phyloP scores from a whole-genome alignment of 768 basidiomycete species.

The Leccinum variicolor region DNA sequence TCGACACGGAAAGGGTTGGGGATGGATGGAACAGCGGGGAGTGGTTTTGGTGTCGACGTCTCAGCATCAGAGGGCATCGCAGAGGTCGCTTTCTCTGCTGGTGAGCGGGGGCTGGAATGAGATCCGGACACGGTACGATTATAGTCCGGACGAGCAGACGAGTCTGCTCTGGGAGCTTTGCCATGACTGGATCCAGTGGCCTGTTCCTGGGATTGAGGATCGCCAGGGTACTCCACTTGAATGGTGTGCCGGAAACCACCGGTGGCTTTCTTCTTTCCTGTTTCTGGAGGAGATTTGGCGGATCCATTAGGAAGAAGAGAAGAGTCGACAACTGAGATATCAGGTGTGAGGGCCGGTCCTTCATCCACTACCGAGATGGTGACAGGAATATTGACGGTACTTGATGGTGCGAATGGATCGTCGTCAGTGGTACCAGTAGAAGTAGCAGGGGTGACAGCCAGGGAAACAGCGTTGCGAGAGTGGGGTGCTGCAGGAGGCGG shows the following conservation, averaged over 20 bases:
- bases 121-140: slow-evolving; percentile 18
- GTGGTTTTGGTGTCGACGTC: slow-evolving; percentile 22
- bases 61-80: slow-evolving; percentile 11
- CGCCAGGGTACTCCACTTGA: slow-evolving; percentile 87
- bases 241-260: slow-evolving; percentile 82
- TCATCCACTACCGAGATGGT: slow-evolving; percentile 30
- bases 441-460: slow-evolving; percentile 45
- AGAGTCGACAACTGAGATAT: slow-evolving; percentile 17
- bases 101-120: not conserved
- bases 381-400: slow-evolving; percentile 26
- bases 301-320: slow-evolving; percentile 23
- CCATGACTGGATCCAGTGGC: slow-evolving; percentile 17
- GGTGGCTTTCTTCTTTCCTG: slow-evolving; percentile 43
- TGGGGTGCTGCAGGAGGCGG: slow-evolving; percentile 32
- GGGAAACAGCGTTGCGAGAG: slow-evolving; percentile 38
- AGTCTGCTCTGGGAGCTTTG: slow-evolving; percentile 19
- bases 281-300: slow-evolving; percentile 37
- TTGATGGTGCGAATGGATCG: slow-evolving; percentile 65
- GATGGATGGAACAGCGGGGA: slow-evolving; percentile 28
- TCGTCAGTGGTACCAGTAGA: slow-evolving; percentile 46
- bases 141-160: slow-evolving; percentile 9
- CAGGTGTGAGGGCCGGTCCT: slow-evolving; percentile 13
- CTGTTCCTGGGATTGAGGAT: slow-evolving; percentile 34
- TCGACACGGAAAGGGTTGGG: slow-evolving; percentile 20
- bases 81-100: slow-evolving; percentile 16